Evolutionary conservation across 2,329 filamentous ascomycete species (phyloP), one percentile per base, ranked within the genome.

Genomic region (Byssothecium circinans): DNA sequence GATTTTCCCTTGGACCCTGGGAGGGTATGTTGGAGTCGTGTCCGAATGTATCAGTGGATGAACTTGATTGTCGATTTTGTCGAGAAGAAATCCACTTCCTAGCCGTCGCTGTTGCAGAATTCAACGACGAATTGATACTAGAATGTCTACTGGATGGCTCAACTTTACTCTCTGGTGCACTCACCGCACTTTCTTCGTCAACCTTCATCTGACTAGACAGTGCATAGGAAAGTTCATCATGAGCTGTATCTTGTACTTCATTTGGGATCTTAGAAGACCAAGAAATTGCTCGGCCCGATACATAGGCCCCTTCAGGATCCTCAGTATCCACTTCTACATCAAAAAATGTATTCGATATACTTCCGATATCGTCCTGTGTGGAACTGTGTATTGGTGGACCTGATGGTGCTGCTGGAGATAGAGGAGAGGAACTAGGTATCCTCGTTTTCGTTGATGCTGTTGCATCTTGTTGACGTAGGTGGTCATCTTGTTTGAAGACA

Each of bases 381-480:
- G 20, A 10, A 18, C 27, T 18, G 10, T 40, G 19, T 11, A 76
- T 73, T 36, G 76, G 77, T 38, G 72, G 72, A 29, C 74, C 47
- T 6, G 78, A 75, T 1, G 78, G 77, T 11, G 74, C 73, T 6
- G 70, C 63, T 1, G 82, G 79, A 1, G 82, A 81, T 18, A 71
- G 68, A n/a, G 80, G 76, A 29, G 81, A 78, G 1, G 86, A 82
- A 15, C 81, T 77, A 15, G 76, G 80, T n/a, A 86, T 83, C 32
- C 89, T 75, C 32, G 83, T 84, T 45, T 85, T 85, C 78, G 91
- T 89, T 20, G 81, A 77, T 54, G 76, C 81, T 18, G 79, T 77
- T 19, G 86, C 86, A 62, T 82, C 86, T 61, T 82, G 77, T 41
- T 83, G 77, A 30, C 84, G 80, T 2, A 81, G 79, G 50, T 80